Conservation (phyloP, 352 stramenopile genomes). For the Pythium guiyangense region DNA sequence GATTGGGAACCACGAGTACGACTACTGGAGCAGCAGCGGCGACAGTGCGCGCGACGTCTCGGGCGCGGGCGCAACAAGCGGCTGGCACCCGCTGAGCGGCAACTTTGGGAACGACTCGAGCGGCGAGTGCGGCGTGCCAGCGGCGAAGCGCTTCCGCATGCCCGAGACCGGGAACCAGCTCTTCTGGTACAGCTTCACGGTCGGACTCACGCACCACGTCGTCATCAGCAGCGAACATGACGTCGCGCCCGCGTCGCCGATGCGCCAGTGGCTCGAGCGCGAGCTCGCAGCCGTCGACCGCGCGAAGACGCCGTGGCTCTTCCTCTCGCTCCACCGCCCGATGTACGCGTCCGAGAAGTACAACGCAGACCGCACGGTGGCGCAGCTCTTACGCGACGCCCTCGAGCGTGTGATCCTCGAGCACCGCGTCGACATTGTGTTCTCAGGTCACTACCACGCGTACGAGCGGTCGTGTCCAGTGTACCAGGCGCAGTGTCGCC, state of each 20-base stretch:
- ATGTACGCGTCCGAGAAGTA: slow-evolving; percentile 25
- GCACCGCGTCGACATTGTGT: slow-evolving; percentile 22
- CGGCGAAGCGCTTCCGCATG: slow-evolving; percentile 18
- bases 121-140: too few relatives aligned
- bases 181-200: slow-evolving; percentile 27
- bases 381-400: slow-evolving; percentile 13
- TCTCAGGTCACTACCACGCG: slow-evolving; percentile 24
- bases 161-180: slow-evolving; percentile 24
- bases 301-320: slow-evolving; percentile 19
- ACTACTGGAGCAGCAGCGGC: slow-evolving; percentile 29
- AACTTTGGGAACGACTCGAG: too few relatives aligned
- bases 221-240: slow-evolving; percentile 27
- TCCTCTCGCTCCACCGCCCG: slow-evolving; percentile 25
- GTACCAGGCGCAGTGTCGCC: slow-evolving; percentile 16
- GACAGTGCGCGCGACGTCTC: slow-evolving; percentile 17
- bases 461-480: slow-evolving; percentile 30
- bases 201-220: slow-evolving; percentile 23
- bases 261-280: slow-evolving; percentile 21
- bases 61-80: too few relatives aligned
- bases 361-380: slow-evolving; percentile 8
- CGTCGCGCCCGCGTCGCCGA: slow-evolving; percentile 9
- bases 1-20: slow-evolving; percentile 43
- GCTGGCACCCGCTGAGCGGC: too few relatives aligned
- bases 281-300: slow-evolving; percentile 21
- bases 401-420: slow-evolving; percentile 18